Evolutionary conservation across 306 rosid species (phyloP).

Genomic region (barrel medic (Medicago truncatula)): MtrunA17r5.0-ANR NC_053048.1:45753001-45753500

Average conservation of each 20-base stretch:
- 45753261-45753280: slow-evolving; percentile 83
- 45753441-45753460: slow-evolving; percentile 76
- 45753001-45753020: slow-evolving; percentile 82
- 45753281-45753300: slow-evolving; percentile 87
- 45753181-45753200: slow-evolving; percentile 72
- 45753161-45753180: slow-evolving; percentile 54
- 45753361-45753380: slow-evolving; percentile 55
- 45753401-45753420: slow-evolving; percentile 66
- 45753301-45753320: slow-evolving; percentile 68
- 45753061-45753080: slow-evolving; percentile 84
- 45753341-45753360: slow-evolving; percentile 75
- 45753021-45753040: slow-evolving; percentile 84
- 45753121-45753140: slow-evolving; percentile 54
- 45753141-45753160: slow-evolving; percentile 55
- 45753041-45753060: slow-evolving; percentile 87
- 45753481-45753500: slow-evolving; percentile 80
- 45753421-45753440: slow-evolving; percentile 59
- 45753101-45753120: slow-evolving; percentile 78
- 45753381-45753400: slow-evolving; percentile 14
- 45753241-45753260: slow-evolving; percentile 72
- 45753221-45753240: slow-evolving; percentile 79
- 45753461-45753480: slow-evolving; percentile 82
- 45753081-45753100: slow-evolving; percentile 87
- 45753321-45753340: slow-evolving; percentile 74
- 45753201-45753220: slow-evolving; percentile 78